Evolutionary conservation across 2,329 filamentous ascomycete species (phyloP), one percentile per base, ranked within the genome.

Genomic region (Aureobasidium melanogenum): DNA sequence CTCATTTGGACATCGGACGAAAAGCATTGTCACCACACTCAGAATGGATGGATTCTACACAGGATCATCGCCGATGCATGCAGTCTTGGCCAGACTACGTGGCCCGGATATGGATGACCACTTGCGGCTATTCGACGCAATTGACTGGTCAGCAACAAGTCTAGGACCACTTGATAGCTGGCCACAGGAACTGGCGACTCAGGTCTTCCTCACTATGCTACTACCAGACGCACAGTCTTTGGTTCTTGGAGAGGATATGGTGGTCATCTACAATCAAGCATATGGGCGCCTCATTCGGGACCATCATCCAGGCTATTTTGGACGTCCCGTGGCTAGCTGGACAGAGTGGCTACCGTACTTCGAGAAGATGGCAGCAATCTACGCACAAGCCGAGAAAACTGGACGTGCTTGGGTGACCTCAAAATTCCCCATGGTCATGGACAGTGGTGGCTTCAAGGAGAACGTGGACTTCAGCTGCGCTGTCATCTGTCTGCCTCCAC

Each of bases 151-250:
- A 3, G 68, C 68, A 10, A 82, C 79, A 1, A 73, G 76, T 4
- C 69, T 82, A 0, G 81, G 80, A 0, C 74, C 76, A 1, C 76
- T 82, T 69, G 65, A 72, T 3, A 67, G 67, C 56, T 83, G 81
- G 80, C 73, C 77, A 7, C 54, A 52, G 15, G 63, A 64, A 48
- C 41, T 64, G 9, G 41, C 60, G 15, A 59, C 60, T 30, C 57
- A 61, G 24, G 24, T 63, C 10, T 61, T 63, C 36, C 22, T 64
- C 22, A 64, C 62, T 2, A 32, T 64, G 26, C 52, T 64, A 9
- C 46, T 61, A 15, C 61, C 63, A 12, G 24, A 62, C 28, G 60
- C 63, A 3, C 63, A 61, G 24, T 47, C 24, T 26, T 47, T 64
- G 17, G 43, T 63, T 24, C 19, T 64, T 4, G 63, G 61, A 12